phyloP scores from a whole-genome alignment of 1,284 basidiomycete species.

The Trichosporon inkin region DNA sequence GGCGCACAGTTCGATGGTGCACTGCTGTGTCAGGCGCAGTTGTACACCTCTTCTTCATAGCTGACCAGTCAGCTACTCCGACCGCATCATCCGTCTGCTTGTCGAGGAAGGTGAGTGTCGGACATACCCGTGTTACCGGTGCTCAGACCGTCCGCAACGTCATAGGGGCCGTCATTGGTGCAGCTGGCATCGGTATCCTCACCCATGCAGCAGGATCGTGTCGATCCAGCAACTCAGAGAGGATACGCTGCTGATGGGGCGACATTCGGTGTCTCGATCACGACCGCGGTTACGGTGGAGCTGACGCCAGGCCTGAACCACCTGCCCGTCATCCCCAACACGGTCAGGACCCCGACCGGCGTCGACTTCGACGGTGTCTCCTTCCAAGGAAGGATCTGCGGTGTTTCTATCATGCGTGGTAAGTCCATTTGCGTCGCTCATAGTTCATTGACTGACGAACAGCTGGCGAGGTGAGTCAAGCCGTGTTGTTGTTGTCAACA shows the following conservation, averaged over 20 bases:
- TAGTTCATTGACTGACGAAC: not conserved
- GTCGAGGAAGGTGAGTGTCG: slow-evolving; percentile 57
- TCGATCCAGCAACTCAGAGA: too few relatives aligned
- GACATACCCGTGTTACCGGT: not conserved
- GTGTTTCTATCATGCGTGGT: slow-evolving; percentile 79
- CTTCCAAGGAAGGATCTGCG: slow-evolving; percentile 91
- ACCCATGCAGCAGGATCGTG: not conserved
- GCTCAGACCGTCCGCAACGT: not conserved
- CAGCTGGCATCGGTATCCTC: not conserved
- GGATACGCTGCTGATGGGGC: too few relatives aligned
- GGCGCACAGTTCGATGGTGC: not conserved
- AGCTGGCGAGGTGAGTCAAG: slow-evolving; percentile 38
- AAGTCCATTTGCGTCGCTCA: slow-evolving; percentile 13
- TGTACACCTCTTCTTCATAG: not conserved
- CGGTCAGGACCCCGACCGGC: slow-evolving; percentile 60
- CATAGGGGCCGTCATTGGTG: not conserved
- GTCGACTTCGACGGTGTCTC: slow-evolving; percentile 79
- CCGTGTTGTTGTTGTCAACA: not conserved
- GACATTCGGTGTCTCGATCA: not conserved
- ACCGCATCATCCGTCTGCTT: slow-evolving; percentile 59
- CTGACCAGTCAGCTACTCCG: slow-evolving; percentile 52
- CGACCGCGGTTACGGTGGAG: not conserved
- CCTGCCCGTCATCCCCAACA: slow-evolving; percentile 81
- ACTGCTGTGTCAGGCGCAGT: not conserved
- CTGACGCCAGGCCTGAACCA: slow-evolving; percentile 76